Conservation (phyloP, 371 early-diverging fungal species). For the Apophysomyces trapeziformis region DNA sequence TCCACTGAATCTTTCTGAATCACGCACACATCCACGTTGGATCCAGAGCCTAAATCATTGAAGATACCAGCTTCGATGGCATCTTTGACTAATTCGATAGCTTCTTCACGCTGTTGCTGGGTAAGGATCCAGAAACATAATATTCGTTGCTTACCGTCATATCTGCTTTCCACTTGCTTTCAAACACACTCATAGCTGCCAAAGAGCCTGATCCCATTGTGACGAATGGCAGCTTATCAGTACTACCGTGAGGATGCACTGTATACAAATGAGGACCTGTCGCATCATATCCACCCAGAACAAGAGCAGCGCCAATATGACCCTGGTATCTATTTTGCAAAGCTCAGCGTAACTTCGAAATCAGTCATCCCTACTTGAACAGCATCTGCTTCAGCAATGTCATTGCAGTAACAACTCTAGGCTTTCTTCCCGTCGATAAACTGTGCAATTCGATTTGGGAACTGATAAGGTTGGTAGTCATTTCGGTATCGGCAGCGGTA, state of each 20-base stretch:
- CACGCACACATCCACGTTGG: slow-evolving; percentile 97
- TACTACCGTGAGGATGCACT: slow-evolving; percentile 97
- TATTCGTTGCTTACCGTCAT: slow-evolving; percentile 68
- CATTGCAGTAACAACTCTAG: slow-evolving; percentile 94
- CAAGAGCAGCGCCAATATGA: slow-evolving; percentile 96
- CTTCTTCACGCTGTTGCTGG: slow-evolving; percentile 81
- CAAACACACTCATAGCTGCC: slow-evolving; percentile 98
- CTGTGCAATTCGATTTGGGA: slow-evolving; percentile 94
- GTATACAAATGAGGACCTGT: slow-evolving; percentile 94
- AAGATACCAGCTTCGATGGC: slow-evolving; percentile 99
- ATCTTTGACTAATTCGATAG: slow-evolving; percentile 90
- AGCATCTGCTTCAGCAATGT: slow-evolving; percentile 97
- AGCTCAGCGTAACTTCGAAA: slow-evolving; percentile 10
- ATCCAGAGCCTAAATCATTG: slow-evolving; percentile 99
- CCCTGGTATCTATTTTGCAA: slow-evolving; percentile 90
- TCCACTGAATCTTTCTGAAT: slow-evolving; percentile 86
- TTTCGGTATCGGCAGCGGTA: slow-evolving; percentile 99
- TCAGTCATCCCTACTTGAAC: slow-evolving; percentile 66
- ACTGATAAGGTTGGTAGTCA: slow-evolving; percentile 93
- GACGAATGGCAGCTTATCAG: slow-evolving; percentile 95
- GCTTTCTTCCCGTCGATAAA: slow-evolving; percentile 86
- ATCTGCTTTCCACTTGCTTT: slow-evolving; percentile 84
- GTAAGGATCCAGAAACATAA: neutral
- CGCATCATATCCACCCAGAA: slow-evolving; percentile 96
- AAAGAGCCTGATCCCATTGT: slow-evolving; percentile 99